Evolutionary conservation across 2,329 filamentous ascomycete genomes (phyloP), one percentile per base, ranked within the genome.

Genomic region (Colletotrichum cuscutae): DNA sequence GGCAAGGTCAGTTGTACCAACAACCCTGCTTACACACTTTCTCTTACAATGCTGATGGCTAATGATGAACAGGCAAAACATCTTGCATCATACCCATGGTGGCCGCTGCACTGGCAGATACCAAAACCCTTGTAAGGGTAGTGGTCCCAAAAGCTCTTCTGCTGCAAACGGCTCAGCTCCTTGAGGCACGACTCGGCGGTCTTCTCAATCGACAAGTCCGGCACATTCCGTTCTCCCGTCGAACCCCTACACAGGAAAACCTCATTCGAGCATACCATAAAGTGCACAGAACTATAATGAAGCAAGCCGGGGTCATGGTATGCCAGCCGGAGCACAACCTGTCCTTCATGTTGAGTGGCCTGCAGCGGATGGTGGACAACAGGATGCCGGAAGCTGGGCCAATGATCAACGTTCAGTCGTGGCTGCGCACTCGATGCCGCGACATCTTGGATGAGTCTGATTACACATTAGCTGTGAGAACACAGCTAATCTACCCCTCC

Each of bases 401-500:
- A 1, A 89, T 93, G 85, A 81, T 91, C 2, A 77, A 79, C 0
- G 83, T 85, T 0, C 88, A 92, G 32, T 71, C 78, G 0, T 89
- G 87, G 82, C 77, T 93, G 6, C 81, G 87, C 2, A 71, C 72
- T 0, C 76, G 82, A 1, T 88, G 85, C 3, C 85, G 91, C 0
- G 91, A 94, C 76, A 83, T 94, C 0, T 80, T 94, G 0, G 92
- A 94, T 73, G 92, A 94, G 76, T 91, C 86, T 2, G 89, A 91
- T 72, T 84, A 87, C 52, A 90, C 87, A 0, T 78, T 91, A 0
- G 85, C 86, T 0, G 83, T 87, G 0, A 86, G 85, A 42, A 90
- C 87, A 0, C 88, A 91, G 71, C 79, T 91, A 0, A 89, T 91
- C 4, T 91, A 91, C 57, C 88, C 89, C 0, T 86, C 85, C 6